Conservation (phyloP, 306 rosid genomes). For the Rosa rugosa region DNA sequence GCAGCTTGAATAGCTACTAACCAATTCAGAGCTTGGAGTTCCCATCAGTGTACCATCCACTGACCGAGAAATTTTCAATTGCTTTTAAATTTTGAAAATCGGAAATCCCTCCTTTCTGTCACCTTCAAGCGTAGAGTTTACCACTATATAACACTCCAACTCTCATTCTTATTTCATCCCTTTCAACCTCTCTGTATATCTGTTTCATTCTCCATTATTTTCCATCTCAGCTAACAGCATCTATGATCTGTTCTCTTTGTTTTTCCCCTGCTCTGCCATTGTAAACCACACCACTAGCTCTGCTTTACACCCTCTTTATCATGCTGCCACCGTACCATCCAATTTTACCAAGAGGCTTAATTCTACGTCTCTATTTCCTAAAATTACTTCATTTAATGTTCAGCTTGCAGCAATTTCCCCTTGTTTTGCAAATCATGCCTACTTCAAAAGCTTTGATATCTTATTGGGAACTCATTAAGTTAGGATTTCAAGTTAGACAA, state of each 20-base stretch:
- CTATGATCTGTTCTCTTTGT: not conserved
- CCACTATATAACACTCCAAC: too few relatives aligned
- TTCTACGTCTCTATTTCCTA: not conserved
- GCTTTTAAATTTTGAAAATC: too few relatives aligned
- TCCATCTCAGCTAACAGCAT: not conserved
- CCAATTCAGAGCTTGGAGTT: not conserved
- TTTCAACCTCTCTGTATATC: not conserved
- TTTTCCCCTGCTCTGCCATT: not conserved
- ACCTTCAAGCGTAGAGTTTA: too few relatives aligned
- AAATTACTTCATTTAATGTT: not conserved
- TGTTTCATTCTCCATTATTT: not conserved
- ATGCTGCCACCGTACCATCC: not conserved
- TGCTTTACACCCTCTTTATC: not conserved
- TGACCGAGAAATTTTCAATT: not conserved
- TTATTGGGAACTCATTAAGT: not conserved
- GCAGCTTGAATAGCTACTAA: too few relatives aligned
- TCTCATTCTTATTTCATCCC: not conserved
- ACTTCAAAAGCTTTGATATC: not conserved
- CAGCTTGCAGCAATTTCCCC: not conserved
- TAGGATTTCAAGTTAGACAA: not conserved
- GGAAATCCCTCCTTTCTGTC: too few relatives aligned
- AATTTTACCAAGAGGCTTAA: not conserved
- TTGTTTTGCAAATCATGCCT: not conserved
- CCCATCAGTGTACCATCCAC: not conserved
- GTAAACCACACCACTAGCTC: not conserved